Conservation (phyloP, 2,329 filamentous ascomycete species). For the Rhinocladiella similis region DNA sequence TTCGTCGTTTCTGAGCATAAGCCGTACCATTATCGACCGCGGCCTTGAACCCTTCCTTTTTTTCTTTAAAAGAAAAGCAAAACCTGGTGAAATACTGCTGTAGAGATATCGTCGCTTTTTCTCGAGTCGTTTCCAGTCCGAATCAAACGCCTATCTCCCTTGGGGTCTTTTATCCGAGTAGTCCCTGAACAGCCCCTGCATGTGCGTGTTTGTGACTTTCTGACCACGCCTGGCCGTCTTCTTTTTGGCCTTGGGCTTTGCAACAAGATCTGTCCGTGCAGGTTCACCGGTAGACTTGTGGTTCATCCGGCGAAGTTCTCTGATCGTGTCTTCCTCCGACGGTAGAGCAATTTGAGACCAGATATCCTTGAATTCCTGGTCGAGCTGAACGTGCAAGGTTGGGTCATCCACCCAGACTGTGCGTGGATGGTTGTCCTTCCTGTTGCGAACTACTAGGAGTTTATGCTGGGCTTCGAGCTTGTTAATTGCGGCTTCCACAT, state of each 20-base stretch:
- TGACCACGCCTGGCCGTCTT: constrained; percentile 73
- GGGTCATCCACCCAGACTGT: constrained; percentile 90
- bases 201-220: constrained; percentile 85
- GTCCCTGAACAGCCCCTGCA: constrained; percentile 49
- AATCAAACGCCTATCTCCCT: constrained; percentile 12
- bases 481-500: constrained; percentile 73
- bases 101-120: neutral
- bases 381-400: constrained; percentile 71
- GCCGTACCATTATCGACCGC: too few relatives aligned
- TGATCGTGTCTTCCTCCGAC: constrained; percentile 67
- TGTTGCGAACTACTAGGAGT: constrained; percentile 82
- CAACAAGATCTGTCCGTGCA: constrained; percentile 55
- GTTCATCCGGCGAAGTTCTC: constrained; percentile 72
- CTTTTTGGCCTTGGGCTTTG: constrained; percentile 65
- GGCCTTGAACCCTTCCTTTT: too few relatives aligned
- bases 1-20: too few relatives aligned
- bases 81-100: neutral
- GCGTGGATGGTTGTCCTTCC: constrained; percentile 84
- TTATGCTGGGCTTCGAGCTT: constrained; percentile 75
- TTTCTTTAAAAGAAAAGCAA: neutral
- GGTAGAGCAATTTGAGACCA: constrained; percentile 83
- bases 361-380: constrained; percentile 77
- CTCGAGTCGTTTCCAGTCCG: neutral
- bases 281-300: constrained; percentile 84
- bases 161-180: constrained; percentile 24